phyloP scores from a whole-genome alignment of 169 alveolate species.

The Eimeria maxima region DNA sequence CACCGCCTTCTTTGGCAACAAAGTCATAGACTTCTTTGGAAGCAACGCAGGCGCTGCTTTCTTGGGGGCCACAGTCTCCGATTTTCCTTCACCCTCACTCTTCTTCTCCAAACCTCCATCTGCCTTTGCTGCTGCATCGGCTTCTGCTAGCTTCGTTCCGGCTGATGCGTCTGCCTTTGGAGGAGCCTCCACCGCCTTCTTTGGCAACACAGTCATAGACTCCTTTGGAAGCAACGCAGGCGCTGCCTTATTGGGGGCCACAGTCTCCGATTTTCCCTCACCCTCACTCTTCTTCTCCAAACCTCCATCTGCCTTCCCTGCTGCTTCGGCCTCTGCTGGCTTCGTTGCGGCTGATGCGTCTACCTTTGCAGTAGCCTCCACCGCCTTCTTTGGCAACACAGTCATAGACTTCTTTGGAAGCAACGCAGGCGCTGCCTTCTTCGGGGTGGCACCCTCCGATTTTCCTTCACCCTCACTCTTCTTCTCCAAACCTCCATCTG shows the following conservation, averaged over 20 bases:
- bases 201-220: conserved; percentile 7
- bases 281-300: not conserved
- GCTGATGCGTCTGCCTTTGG: not conserved
- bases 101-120: not conserved
- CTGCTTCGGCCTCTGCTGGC: not conserved
- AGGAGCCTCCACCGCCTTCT: conserved; percentile 26
- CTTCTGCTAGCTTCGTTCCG: not conserved
- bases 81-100: not conserved
- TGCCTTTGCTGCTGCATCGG: not conserved
- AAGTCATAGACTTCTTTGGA: conserved; percentile 17
- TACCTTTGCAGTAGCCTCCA: not conserved
- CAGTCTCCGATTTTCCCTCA: not conserved
- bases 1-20: conserved; percentile 47
- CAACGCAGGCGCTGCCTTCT: not conserved
- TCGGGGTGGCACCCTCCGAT: not conserved
- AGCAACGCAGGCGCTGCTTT: conserved; percentile 8
- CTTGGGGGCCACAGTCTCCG: not conserved
- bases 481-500: not conserved
- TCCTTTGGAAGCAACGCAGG: conserved; percentile 46
- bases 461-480: conserved; percentile 26
- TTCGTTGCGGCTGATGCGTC: not conserved
- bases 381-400: conserved; percentile 40
- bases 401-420: conserved; percentile 36
- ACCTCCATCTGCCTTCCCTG: conserved; percentile 5
- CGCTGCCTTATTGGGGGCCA: not conserved